Base-by-base conservation (phyloP, 306 rosid species). In the Cicer judaicum region DNA sequence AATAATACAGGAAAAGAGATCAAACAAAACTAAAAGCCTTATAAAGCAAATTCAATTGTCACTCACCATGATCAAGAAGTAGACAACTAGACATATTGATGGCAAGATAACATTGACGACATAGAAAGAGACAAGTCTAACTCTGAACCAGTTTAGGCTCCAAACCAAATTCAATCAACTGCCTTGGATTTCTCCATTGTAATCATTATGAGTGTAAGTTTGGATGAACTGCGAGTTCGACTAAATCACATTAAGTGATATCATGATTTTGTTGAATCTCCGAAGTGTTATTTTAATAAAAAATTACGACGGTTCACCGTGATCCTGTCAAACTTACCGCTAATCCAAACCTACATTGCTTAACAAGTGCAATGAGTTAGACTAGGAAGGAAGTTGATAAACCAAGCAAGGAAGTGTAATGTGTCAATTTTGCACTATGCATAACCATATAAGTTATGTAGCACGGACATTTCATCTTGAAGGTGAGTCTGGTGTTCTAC, bases 41-140 rank as follows among this genome's bases (percentile, higher is more conserved):
- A 64, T 81, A 77, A 84, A 83, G 84, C 78, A 66, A 75, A 73
- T 68, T 74, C 74, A 76, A 72, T 76, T 81, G 77, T 55, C 84
- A 75, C 86, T 66, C 71, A 46, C 68, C 79, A 62, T 60, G 66
- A 83, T 66, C 78, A 42, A 70, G 50, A 42, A 70, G 50, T 50
- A 66, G 57, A 60, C 53, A 59, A 29, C 41, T 50, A 62, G 59
- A 60, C 53, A 54, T 13, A 13, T 12, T 59, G 72, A 71, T 36
- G 54, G 50, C 13, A 73, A 24, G 77, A 57, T 59, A 76, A 36
- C 47, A 76, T 19, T 64, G 80, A 18, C 19, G 1, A 68, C 77
- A 84, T 72, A 63, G 60, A 78, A 21, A 78, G 57, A 73, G 78
- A 74, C 81, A 73, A 76, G 70, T 54, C 75, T 54, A 29, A 64